Conservation (phyloP, 352 stramenopile genomes). For the Globisporangium polare region DNA sequence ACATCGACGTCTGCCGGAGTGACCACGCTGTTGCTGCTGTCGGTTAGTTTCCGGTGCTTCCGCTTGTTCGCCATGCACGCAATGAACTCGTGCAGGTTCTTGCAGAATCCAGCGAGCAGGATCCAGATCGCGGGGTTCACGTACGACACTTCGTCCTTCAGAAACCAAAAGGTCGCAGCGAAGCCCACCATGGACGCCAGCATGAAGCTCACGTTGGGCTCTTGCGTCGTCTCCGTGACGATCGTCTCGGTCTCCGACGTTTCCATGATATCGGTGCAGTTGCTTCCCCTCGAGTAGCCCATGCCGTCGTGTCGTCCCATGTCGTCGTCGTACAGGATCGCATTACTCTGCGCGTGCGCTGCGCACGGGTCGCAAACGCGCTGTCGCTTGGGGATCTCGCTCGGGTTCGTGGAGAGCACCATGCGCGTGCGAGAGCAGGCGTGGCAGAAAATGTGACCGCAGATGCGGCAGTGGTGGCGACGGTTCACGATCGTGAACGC, state of each 20-base stretch:
- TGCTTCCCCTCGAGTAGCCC: conserved; percentile 4
- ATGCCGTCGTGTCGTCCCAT: conserved; percentile 16
- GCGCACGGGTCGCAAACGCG: conserved; percentile 73
- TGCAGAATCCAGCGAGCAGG: conserved; percentile 58
- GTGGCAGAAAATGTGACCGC: conserved; percentile 81
- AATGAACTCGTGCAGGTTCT: conserved; percentile 65
- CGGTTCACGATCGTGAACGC: conserved; percentile 72
- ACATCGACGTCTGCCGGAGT: conserved; percentile 19
- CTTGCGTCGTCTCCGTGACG: background rate
- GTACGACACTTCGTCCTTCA: conserved; percentile 70
- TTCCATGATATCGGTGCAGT: conserved; percentile 6
- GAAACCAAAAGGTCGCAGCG: conserved; percentile 67
- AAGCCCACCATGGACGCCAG: conserved; percentile 59
- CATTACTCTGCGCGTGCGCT: conserved; percentile 52
- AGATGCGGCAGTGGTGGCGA: conserved; percentile 80
- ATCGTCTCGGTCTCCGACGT: background rate
- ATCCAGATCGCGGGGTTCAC: conserved; percentile 79
- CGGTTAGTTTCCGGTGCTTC: conserved; percentile 7
- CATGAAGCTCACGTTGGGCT: conserved; percentile 48
- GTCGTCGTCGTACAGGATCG: conserved; percentile 60
- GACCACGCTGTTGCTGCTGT: conserved; percentile 12
- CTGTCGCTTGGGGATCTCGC: conserved; percentile 64
- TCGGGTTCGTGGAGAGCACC: conserved; percentile 63
- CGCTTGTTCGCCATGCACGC: conserved; percentile 26
- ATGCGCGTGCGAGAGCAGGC: conserved; percentile 77